Conservation (phyloP, 2,329 filamentous ascomycete genomes). For the Tolypocladium ovalisporum region DNA sequence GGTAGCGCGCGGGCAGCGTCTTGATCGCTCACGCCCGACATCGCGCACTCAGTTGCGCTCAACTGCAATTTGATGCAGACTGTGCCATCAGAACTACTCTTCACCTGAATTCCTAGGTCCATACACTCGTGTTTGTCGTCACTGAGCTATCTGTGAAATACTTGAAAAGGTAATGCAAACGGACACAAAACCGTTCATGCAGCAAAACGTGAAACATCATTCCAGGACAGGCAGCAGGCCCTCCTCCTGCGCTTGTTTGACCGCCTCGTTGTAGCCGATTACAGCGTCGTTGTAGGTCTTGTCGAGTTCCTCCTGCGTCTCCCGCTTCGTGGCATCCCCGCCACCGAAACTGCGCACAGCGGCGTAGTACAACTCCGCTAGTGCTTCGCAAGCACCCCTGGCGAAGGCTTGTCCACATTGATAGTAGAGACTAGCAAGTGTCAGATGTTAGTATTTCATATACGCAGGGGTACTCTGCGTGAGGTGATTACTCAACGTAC, state of each 20-base stretch:
- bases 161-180: background rate
- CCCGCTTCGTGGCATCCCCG: slow-evolving; percentile 16
- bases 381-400: slow-evolving; percentile 15
- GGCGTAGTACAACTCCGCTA: slow-evolving; percentile 29
- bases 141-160: background rate
- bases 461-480: background rate
- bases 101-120: no score
- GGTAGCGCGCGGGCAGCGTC: background rate
- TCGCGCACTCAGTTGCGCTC: background rate
- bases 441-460: background rate
- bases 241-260: slow-evolving; percentile 22
- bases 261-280: slow-evolving; percentile 21
- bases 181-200: background rate
- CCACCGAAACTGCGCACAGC: slow-evolving; percentile 27
- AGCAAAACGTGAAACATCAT: background rate
- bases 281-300: slow-evolving; percentile 23
- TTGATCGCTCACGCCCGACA: background rate
- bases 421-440: slow-evolving; percentile 19
- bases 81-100: no score
- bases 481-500: slow-evolving; percentile 13
- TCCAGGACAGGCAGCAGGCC: slow-evolving; percentile 16
- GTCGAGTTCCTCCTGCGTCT: slow-evolving; percentile 12
- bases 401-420: slow-evolving; percentile 18
- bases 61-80: no score
- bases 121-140: background rate